Percentiles rank a stretch among this genome's conserved stretches.
These are phyloP conservation scores for Trametes elegans DNA, from an alignment of 768 basidiomycete species.

Conservation along the genomic window DNA sequence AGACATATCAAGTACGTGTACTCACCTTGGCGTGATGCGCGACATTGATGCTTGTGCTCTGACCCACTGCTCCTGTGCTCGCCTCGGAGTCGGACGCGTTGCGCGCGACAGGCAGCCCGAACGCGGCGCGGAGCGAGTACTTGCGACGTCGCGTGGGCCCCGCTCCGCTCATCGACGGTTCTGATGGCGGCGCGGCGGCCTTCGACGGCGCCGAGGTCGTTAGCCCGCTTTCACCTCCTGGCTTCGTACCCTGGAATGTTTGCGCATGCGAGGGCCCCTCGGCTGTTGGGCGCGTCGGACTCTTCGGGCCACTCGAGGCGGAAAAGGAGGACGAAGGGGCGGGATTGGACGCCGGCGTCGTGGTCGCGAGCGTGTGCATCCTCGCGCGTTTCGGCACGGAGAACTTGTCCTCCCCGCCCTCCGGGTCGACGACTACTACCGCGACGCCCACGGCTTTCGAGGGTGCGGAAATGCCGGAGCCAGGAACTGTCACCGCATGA, in stretches of 20 bases:
- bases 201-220: not conserved
- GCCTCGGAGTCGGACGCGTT: conserved; percentile 1
- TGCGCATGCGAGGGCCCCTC: not conserved
- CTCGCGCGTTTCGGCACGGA: conserved; percentile 10
- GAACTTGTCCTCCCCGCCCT: conserved; percentile 14
- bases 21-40: conserved; percentile 7
- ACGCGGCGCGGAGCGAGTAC: conserved; percentile 28
- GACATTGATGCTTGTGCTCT: not conserved
- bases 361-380: conserved; percentile 5
- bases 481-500: not conserved
- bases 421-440: conserved; percentile 1
- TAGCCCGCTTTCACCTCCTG: not conserved
- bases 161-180: not conserved
- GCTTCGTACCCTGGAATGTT: not conserved
- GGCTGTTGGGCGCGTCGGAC: not conserved
- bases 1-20: not conserved
- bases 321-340: no score
- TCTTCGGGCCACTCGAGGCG: not conserved
- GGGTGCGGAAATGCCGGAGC: not conserved
- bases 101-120: conserved; percentile 14
- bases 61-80: not conserved
- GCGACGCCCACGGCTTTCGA: not conserved
- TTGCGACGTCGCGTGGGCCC: conserved; percentile 20
- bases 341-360: not conserved
- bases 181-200: not conserved